Evolutionary conservation across 345 rosid genomes (phyloP).

Genomic region (Lepidium didymum): DNA sequence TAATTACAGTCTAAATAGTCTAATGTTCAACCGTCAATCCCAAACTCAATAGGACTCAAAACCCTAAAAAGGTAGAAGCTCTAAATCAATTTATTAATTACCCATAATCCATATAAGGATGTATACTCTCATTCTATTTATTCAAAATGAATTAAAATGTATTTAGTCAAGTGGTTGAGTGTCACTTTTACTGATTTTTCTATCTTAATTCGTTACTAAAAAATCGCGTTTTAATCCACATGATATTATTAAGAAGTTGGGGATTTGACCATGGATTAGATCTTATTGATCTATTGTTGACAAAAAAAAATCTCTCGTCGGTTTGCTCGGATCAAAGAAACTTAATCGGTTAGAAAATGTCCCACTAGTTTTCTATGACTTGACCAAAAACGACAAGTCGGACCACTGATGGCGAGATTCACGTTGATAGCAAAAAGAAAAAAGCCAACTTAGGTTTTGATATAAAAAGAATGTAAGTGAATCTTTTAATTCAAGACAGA

Average conservation of each 20-base stretch:
- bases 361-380: background rate
- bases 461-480: background rate
- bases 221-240: too few relatives aligned
- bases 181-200: too few relatives aligned
- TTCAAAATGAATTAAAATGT: background rate
- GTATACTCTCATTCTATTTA: conserved; percentile 3
- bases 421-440: background rate
- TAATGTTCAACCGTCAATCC: conserved; percentile 41
- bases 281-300: too few relatives aligned
- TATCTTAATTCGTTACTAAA: too few relatives aligned
- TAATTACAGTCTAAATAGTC: too few relatives aligned
- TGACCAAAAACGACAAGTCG: background rate
- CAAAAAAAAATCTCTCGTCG: background rate
- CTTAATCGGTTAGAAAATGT: background rate
- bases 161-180: too few relatives aligned
- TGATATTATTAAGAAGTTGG: too few relatives aligned
- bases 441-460: background rate
- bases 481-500: background rate
- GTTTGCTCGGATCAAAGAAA: background rate
- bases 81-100: background rate
- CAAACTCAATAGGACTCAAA: conserved; percentile 15
- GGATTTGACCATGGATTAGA: too few relatives aligned
- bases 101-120: conserved; percentile 1
- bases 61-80: conserved; percentile 26
- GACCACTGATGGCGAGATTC: background rate